Conservation (phyloP, 2,329 filamentous ascomycete species). For the Trichoderma koningiopsis region DNA sequence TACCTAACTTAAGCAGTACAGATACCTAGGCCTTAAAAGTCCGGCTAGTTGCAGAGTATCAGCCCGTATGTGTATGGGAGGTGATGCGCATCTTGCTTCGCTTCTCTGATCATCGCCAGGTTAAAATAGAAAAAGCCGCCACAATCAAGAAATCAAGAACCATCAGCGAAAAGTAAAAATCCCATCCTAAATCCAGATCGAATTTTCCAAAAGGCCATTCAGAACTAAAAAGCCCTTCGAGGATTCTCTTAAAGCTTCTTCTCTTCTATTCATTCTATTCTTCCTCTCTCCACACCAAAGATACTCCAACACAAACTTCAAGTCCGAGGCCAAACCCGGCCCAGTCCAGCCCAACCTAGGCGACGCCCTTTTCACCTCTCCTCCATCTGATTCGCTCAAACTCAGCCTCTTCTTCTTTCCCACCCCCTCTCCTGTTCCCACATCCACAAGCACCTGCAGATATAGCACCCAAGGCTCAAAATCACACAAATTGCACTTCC, state of each 20-base stretch:
- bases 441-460: not conserved
- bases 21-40: not conserved
- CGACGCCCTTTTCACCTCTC: not conserved
- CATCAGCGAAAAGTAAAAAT: not conserved
- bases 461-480: not conserved
- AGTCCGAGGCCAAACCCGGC: not conserved
- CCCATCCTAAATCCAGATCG: constrained; percentile 5
- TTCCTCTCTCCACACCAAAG: not conserved
- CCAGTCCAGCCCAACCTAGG: constrained; percentile 5
- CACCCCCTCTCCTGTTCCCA: not conserved
- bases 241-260: not conserved
- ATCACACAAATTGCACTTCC: not conserved
- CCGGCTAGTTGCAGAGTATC: not conserved
- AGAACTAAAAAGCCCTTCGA: not conserved
- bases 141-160: not conserved
- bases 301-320: no score
- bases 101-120: not conserved
- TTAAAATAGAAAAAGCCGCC: not conserved
- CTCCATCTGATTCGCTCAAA: not conserved
- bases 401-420: not conserved
- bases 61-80: not conserved
- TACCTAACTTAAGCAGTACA: not conserved
- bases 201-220: not conserved
- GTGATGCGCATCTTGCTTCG: not conserved
- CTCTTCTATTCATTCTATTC: not conserved